Evolutionary conservation across 805 yeast genomes (phyloP), one percentile per base, ranked within the genome.

Genomic region (Kazachstania africana): DNA sequence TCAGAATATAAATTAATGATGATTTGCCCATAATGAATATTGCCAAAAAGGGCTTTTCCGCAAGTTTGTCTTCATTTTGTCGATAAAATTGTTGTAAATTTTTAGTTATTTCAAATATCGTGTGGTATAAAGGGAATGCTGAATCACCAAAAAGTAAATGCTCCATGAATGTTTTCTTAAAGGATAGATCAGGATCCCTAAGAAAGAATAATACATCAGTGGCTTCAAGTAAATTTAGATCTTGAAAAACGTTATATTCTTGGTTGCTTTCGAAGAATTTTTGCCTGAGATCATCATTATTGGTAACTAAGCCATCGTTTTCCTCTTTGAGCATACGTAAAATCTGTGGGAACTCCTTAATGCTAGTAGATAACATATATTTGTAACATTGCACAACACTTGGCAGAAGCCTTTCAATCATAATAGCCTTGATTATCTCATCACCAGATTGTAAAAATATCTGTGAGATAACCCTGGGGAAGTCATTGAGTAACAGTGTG

Each of bases 111-210:
- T 44, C 40, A 4, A 57, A 37, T 3, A 63, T 49, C 28, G 66
- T 59, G 34, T 54, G 47, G 8, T 53, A 62, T 17, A 77, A 47
- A 1, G 81, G 78, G 46, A 73, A 57, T 19, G 59, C 54, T 33
- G 62, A 63, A 34, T 67, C 64, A 29, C 74, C 70, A 63, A 78
- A 75, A 55, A 78, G 60, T 29, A 74, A 57, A 41, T 77, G 82
- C 47, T 78, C 83, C 33, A 68, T 71, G 45, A 66, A 74, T 19
- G 64, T 55, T 52, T 76, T 77, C 38, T 69, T 73, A 55, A 78
- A 78, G 0, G 75, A 58, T 47, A 71, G 62, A 46, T 73, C 72
- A 12, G 75, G 63, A 40, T 68, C 71, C 36, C 66, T 66, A 25
- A 76, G 53, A 45, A 78, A 75, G 23, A 64, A 58, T 37, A 66